Conservation (phyloP, 1,284 basidiomycete genomes). For the Sphaerobolus stellatus region DNA sequence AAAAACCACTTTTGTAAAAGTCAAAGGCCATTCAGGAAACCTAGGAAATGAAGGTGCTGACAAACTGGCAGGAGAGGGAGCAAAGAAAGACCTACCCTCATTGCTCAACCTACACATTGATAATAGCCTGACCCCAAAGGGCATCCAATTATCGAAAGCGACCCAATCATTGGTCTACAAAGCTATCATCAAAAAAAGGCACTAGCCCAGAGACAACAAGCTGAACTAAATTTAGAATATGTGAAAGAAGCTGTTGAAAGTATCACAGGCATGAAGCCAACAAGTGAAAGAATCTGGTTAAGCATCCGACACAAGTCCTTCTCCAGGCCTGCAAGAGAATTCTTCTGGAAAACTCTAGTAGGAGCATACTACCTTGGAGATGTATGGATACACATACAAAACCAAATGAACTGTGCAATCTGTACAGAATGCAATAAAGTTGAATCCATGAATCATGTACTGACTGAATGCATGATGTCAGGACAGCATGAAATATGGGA, state of each 20-base stretch:
- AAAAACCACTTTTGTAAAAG: slow-evolving; percentile 23
- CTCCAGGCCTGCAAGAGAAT: background rate
- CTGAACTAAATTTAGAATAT: background rate
- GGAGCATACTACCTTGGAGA: background rate
- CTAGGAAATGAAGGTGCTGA: slow-evolving; percentile 28
- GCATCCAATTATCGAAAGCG: slow-evolving; percentile 24
- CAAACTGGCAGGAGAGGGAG: slow-evolving; percentile 20
- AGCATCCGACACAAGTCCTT: background rate
- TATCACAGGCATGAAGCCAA: background rate
- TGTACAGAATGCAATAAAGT: background rate
- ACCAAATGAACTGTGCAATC: background rate
- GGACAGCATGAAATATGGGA: background rate
- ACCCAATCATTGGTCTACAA: slow-evolving; percentile 30
- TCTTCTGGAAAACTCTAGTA: background rate
- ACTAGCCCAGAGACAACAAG: background rate
- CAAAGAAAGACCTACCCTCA: slow-evolving; percentile 7
- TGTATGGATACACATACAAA: background rate
- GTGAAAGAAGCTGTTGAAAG: background rate
- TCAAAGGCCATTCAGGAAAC: slow-evolving; percentile 27
- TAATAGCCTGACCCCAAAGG: slow-evolving; percentile 14
- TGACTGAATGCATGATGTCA: background rate
- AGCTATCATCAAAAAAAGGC: slow-evolving; percentile 16
- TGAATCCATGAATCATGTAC: background rate
- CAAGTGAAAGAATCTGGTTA: background rate
- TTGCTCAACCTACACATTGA: slow-evolving; percentile 12